These are phyloP conservation scores for Aspergillus transmontanensis DNA, from an alignment of 2,329 filamentous ascomycete species.

Conservation along the genomic window DNA sequence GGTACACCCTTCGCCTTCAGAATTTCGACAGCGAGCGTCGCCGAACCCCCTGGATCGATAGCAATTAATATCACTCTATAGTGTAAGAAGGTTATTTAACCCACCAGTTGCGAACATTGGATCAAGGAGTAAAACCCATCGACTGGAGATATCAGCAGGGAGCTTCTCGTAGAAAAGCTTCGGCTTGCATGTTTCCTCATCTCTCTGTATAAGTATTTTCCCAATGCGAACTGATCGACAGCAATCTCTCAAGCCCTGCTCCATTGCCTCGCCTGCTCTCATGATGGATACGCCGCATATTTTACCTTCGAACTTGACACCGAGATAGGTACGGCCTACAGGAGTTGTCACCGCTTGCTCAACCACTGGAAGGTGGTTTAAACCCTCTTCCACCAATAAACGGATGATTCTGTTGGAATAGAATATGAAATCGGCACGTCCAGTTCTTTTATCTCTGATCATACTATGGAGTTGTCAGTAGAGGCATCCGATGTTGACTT, in stretches of 20 bases:
- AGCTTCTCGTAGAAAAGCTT: conserved; percentile 98
- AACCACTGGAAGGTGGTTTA: conserved; percentile 93
- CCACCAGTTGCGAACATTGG: conserved; percentile 98
- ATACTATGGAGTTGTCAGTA: conserved; percentile 61
- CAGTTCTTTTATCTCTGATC: conserved; percentile 88
- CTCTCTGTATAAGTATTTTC: conserved; percentile 96
- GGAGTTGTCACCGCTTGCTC: conserved; percentile 89
- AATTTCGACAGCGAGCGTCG: conserved; percentile 95
- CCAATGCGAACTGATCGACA: conserved; percentile 97
- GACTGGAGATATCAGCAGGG: conserved; percentile 84
- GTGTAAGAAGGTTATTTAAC: not conserved
- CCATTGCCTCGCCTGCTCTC: conserved; percentile 97
- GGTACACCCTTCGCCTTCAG: conserved; percentile 87
- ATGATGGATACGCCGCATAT: conserved; percentile 99
- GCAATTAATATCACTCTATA: conserved; percentile 1
- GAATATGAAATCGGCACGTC: conserved; percentile 96
- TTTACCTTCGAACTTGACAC: conserved; percentile 94
- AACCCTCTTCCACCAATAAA: conserved; percentile 90
- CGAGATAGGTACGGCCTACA: conserved; percentile 82
- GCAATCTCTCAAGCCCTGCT: conserved; percentile 93
- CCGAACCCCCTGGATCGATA: conserved; percentile 72
- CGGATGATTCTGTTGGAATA: conserved; percentile 98
- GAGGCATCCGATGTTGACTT: conserved; percentile 1
- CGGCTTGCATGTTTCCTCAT: conserved; percentile 90
- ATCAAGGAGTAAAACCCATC: conserved; percentile 92